Conservation (phyloP, 495 filamentous ascomycete genomes). For the Xeromyces bisporus region DNA sequence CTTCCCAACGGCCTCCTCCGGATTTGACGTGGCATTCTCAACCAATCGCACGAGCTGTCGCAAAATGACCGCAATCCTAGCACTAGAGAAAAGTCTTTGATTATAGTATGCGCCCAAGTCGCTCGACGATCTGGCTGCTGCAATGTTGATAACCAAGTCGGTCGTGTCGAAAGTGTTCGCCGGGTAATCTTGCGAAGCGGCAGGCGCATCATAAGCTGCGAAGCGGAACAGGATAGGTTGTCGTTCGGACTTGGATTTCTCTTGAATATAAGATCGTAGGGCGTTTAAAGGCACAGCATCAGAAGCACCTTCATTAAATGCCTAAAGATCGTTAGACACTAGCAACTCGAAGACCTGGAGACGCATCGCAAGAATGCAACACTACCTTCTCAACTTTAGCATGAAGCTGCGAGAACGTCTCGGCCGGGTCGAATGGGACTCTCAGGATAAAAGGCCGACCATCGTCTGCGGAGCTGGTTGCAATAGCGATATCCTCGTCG, state of each 20-base stretch:
- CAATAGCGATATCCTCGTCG: conserved; percentile 35
- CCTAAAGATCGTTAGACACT: conserved; percentile 9
- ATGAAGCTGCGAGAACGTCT: conserved; percentile 26
- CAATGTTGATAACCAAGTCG: conserved; percentile 31
- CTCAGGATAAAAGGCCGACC: conserved; percentile 34
- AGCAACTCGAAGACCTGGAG: not conserved
- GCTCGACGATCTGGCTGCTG: conserved; percentile 11
- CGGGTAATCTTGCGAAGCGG: conserved; percentile 29
- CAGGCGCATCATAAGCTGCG: conserved; percentile 32
- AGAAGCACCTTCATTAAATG: conserved; percentile 25
- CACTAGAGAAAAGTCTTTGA: conserved; percentile 32
- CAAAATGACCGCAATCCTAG: conserved; percentile 28
- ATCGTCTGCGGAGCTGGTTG: conserved; percentile 26
- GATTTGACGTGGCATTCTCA: conserved; percentile 24
- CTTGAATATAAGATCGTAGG: conserved; percentile 28
- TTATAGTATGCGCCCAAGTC: conserved; percentile 34
- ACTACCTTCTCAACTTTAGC: conserved; percentile 30
- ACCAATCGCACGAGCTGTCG: conserved; percentile 29
- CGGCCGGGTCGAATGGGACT: conserved; percentile 21
- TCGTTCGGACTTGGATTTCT: conserved; percentile 25
- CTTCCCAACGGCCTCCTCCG: conserved; percentile 27
- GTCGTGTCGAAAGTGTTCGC: conserved; percentile 29
- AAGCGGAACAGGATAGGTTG: conserved; percentile 30
- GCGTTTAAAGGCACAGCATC: conserved; percentile 30
- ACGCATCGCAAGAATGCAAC: not conserved